These are phyloP conservation scores for Salisapilia sapeloensis DNA, from an alignment of 352 stramenopile species.

Conservation along the genomic window DNA sequence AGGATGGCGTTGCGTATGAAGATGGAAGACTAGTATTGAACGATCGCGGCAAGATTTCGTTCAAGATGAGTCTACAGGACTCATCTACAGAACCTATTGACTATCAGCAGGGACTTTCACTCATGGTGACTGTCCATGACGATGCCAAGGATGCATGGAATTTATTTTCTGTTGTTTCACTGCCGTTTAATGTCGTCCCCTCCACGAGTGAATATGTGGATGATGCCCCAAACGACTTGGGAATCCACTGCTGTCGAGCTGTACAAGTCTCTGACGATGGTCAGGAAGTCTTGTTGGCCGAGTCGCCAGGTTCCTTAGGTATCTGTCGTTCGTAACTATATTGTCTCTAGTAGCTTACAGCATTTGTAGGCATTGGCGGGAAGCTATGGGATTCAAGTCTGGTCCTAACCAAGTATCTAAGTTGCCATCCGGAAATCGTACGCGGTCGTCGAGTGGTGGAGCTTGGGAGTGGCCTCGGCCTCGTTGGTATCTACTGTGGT, in stretches of 20 bases:
- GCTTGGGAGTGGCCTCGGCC: constrained; percentile 48
- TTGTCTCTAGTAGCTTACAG: constrained; percentile 2
- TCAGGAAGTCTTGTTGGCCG: constrained; percentile 42
- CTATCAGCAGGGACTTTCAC: constrained; percentile 4
- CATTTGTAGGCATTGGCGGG: constrained; percentile 36
- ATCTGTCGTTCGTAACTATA: constrained; percentile 1
- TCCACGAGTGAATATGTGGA: constrained; percentile 5
- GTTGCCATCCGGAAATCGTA: constrained; percentile 15
- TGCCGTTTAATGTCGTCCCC: constrained; percentile 22
- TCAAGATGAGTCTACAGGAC: constrained; percentile 10
- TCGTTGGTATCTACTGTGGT: constrained; percentile 61
- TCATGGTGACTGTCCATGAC: constrained; percentile 17
- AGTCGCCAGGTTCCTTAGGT: constrained; percentile 58
- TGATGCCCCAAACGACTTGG: constrained; percentile 11
- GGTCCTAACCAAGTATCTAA: constrained; percentile 47
- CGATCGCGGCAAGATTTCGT: constrained; percentile 34
- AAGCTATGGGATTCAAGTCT: constrained; percentile 76
- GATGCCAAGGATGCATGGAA: constrained; percentile 19
- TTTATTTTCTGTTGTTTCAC: constrained; percentile 45
- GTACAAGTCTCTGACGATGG: constrained; percentile 28
- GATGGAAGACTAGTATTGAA: constrained; percentile 28
- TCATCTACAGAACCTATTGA: constrained; percentile 1
- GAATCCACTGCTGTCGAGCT: constrained; percentile 54
- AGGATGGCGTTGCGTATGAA: constrained; percentile 1
- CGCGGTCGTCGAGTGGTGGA: constrained; percentile 34